Evolutionary conservation across 1,139 yeast species (phyloP), one percentile per base, ranked within the genome.

Genomic region (Geotrichum europaeum): DNA sequence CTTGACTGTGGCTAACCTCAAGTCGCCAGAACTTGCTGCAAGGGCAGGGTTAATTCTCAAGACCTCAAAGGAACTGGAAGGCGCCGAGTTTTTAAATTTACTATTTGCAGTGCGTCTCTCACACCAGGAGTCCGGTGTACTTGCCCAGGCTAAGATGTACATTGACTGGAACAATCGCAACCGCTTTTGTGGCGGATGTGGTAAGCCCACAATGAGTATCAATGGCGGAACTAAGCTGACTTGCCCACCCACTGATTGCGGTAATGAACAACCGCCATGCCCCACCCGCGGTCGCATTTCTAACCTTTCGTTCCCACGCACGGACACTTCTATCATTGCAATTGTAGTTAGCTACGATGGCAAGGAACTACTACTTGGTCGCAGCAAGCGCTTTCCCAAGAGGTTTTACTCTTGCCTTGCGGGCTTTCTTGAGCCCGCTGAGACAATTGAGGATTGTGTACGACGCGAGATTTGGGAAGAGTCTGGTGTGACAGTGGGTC

Each of bases 381-480:
- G 89, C 62, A 83, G 84, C 64, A 84, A 80, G 67, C 77, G 95
- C 62, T 78, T 77, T 66, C 79, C 82, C 3, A 75, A 74, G 56
- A 76, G 74, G 98, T 75, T 81, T 62, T 92, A 86, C 74, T 81
- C 95, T n/a, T 87, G 96, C 69, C 83, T 96, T 58, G 96, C 98
- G 1, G 99, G 99, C 3, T 92, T 92, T 72, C 84, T 92, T 83
- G 99, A 92, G 73, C 97, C 97, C 0, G 88, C 92, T 28, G 99
- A 92, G 75, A 84, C 96, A 0, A 84, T 92, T 28, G 98, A 92
- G 73, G 86, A 85, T 53, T 95, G 97, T 15, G 89, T 95, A 40
- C 79, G 85, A 57, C 78, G 99, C 64, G 99, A 92, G 72, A 87
- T 89, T 45, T 91, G 96, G 92, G 99, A 92, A 73, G 99, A 92